Conservation (phyloP, 345 rosid species). For the Barbarea vulgaris region DNA sequence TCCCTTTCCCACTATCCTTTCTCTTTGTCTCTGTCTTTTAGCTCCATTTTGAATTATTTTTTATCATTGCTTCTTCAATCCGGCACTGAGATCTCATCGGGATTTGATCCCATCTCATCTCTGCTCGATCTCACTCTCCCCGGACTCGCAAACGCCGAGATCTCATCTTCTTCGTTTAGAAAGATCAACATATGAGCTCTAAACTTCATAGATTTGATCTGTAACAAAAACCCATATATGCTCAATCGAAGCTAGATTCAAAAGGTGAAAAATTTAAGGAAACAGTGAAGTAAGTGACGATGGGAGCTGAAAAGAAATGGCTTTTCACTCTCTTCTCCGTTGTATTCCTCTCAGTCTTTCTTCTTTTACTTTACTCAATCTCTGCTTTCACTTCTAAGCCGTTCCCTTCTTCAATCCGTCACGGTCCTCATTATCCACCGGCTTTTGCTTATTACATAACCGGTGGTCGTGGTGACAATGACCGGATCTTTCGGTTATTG, state of each 20-base stretch:
- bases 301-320: constrained; percentile 98
- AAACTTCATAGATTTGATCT: background rate
- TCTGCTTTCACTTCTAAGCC: constrained; percentile 69
- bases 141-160: constrained; percentile 13
- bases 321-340: constrained; percentile 84
- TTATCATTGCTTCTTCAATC: constrained; percentile 24
- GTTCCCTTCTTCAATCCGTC: constrained; percentile 70
- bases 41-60: constrained; percentile 4
- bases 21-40: background rate
- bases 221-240: constrained; percentile 30
- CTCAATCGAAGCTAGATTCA: constrained; percentile 41
- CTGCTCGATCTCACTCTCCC: constrained; percentile 24
- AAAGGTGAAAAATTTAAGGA: background rate
- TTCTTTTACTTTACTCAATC: constrained; percentile 75
- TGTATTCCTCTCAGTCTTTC: constrained; percentile 64
- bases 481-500: constrained; percentile 75
- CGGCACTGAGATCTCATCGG: constrained; percentile 33
- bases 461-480: constrained; percentile 73
- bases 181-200: constrained; percentile 29
- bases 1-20: background rate
- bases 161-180: constrained; percentile 2
- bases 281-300: constrained; percentile 17
- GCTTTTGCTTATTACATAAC: constrained; percentile 86
- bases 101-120: constrained; percentile 12
- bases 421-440: constrained; percentile 85